phyloP scores from a whole-genome alignment of 2,329 filamentous ascomycete species.

The Fusarium dimerum region DNA sequence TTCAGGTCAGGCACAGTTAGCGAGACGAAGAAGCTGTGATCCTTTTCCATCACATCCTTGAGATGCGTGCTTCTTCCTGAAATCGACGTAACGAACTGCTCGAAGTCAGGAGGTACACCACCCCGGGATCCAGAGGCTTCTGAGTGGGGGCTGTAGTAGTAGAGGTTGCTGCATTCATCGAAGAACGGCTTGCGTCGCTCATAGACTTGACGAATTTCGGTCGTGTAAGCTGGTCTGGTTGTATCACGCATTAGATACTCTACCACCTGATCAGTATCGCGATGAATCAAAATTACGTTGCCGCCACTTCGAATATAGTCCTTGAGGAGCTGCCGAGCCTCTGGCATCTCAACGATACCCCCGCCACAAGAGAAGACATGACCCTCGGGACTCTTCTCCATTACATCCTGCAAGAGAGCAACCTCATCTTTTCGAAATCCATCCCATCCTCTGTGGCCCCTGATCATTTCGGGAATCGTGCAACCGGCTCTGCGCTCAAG shows the following conservation, averaged over 20 bases:
- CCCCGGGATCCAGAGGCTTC: constrained; percentile 27
- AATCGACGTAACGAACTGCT: constrained; percentile 41
- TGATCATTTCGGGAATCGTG: constrained; percentile 85
- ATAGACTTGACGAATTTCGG: constrained; percentile 91
- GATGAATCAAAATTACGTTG: constrained; percentile 82
- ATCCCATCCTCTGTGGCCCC: constrained; percentile 73
- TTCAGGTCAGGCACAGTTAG: constrained; percentile 78
- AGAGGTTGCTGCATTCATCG: constrained; percentile 87
- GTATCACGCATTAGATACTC: constrained; percentile 87
- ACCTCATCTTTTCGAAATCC: constrained; percentile 82
- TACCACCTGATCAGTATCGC: constrained; percentile 85
- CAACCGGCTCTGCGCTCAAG: constrained; percentile 73
- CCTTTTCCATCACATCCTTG: constrained; percentile 47
- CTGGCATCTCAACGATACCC: constrained; percentile 83
- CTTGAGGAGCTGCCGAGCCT: constrained; percentile 73
- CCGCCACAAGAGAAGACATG: constrained; percentile 93
- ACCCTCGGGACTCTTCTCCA: constrained; percentile 72
- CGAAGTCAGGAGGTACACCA: constrained; percentile 37
- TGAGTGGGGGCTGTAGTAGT: constrained; percentile 80
- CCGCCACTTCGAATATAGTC: constrained; percentile 76
- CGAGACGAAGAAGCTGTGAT: constrained; percentile 89
- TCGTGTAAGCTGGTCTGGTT: constrained; percentile 86
- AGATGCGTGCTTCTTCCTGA: constrained; percentile 49
- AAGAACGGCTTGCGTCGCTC: constrained; percentile 87
- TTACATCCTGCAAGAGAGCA: constrained; percentile 69